Base-by-base conservation (phyloP, 148 eudicot genomes). In the Diospyros kaki region DNA sequence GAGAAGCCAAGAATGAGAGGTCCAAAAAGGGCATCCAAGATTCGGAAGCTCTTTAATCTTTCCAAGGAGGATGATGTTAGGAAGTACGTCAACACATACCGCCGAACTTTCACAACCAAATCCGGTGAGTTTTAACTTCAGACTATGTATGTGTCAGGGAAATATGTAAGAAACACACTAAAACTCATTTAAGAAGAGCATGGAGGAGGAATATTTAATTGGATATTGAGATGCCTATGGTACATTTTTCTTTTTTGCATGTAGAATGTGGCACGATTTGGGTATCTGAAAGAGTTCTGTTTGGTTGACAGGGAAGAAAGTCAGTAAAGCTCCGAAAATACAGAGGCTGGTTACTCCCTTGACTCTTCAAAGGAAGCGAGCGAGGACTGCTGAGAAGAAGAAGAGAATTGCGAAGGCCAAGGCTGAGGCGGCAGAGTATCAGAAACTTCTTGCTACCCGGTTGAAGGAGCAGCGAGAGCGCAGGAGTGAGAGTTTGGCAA, bases 1-100 rank as follows among this genome's bases (percentile, higher is more conserved):
- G 97, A 92, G 85, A 92, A 92, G 75, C 94, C 97, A 74, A 89
- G 97, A 81, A 92, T 92, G 97, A 92, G 97, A 77, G 97, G 94
- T 63, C 97, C 97, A 18, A 92, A 92, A 86, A 92, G 97, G 82
- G 94, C 97, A 59, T 92, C 97, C 11, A 92, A 89, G 87, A 92
- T 92, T 81, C 80, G 94, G 41, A 92, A 92, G 84, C 97, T 92
- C 73, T 92, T 92, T 73, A 90, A 92, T 89, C 89, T 92, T 38
- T 79, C 87, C 65, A 92, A 92, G 83, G 91, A 92, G 9, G 94
- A 92, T 79, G 97, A 92, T 83, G 97, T 92, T 1, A 81, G 97
- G 77, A 89, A 92, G 91, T 92, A 92, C 69, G 97, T 92, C 45
- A 92, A 92, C 87, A 92, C 97, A 10, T 92, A 92, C 84, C 88